These are phyloP conservation scores for Globisporangium alternatum DNA, from an alignment of 352 stramenopile species.

Conservation along the genomic window DNA sequence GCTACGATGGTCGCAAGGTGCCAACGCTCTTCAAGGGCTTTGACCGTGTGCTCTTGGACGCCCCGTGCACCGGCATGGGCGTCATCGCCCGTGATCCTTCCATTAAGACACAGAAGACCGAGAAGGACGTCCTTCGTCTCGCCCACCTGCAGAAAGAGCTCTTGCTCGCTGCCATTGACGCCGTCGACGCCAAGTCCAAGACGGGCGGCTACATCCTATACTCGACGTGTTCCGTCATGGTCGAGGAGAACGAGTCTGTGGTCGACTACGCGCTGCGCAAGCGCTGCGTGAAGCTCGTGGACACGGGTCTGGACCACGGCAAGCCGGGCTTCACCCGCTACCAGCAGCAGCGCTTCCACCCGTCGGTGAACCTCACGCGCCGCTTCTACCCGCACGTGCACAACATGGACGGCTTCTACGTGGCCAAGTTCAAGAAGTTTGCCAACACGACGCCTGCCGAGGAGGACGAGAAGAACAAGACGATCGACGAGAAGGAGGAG, in stretches of 20 bases:
- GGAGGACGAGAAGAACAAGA: conserved; percentile 79
- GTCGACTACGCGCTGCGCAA: conserved; percentile 99
- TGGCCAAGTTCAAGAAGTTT: conserved; percentile 99
- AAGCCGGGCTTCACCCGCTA: conserved; percentile 91
- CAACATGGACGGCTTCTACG: conserved; percentile 99
- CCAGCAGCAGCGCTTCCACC: conserved; percentile 98
- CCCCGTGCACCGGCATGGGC: conserved; percentile 97
- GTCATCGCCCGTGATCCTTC: conserved; percentile 98
- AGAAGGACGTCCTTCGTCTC: conserved; percentile 88
- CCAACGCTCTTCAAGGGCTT: conserved; percentile 95
- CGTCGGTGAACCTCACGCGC: conserved; percentile 92
- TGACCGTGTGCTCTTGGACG: conserved; percentile 98
- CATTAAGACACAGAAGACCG: conserved; percentile 98
- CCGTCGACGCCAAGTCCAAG: conserved; percentile 95
- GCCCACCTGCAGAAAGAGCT: conserved; percentile 99
- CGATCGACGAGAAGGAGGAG: conserved; percentile 60
- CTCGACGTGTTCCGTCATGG: conserved; percentile 96
- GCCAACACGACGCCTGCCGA: conserved; percentile 89
- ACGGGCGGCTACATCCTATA: conserved; percentile 98
- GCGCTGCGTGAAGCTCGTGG: conserved; percentile 98
- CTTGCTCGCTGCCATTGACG: conserved; percentile 98
- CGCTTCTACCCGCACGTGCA: conserved; percentile 99
- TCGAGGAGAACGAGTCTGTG: conserved; percentile 95
- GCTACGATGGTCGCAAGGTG: conserved; percentile 96
- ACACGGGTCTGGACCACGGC: conserved; percentile 97